These are phyloP conservation scores for Kodamaea neixiangensis DNA, from an alignment of 805 yeast species.

Conservation along the genomic window DNA sequence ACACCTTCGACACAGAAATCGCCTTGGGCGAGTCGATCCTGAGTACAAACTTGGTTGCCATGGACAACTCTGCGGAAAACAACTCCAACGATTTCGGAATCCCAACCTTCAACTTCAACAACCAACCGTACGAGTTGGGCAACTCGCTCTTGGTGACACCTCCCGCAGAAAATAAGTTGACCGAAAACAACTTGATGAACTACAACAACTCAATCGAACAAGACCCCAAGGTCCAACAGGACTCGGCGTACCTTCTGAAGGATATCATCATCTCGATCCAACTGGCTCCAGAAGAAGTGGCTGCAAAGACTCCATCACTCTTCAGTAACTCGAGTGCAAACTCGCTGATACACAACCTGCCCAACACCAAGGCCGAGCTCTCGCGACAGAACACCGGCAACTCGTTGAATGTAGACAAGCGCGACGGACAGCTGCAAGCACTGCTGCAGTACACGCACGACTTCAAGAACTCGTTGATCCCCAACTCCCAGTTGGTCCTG, in stretches of 20 bases:
- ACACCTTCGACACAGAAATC: constrained; percentile 35
- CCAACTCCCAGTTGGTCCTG: constrained; percentile 16
- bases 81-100: constrained; percentile 1
- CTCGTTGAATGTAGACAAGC: constrained; percentile 8
- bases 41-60: constrained; percentile 30
- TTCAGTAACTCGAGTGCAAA: constrained; percentile 51
- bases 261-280: constrained; percentile 23
- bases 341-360: constrained; percentile 34
- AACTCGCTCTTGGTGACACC: background rate
- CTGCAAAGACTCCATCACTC: constrained; percentile 54
- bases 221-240: constrained; percentile 4
- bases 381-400: constrained; percentile 16
- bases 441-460: constrained; percentile 6
- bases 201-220: constrained; percentile 18
- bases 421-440: constrained; percentile 11
- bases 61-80: constrained; percentile 7
- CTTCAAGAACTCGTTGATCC: constrained; percentile 13
- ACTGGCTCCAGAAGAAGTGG: constrained; percentile 38
- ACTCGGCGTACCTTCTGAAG: background rate
- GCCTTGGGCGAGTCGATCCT: constrained; percentile 42
- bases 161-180: constrained; percentile 5
- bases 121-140: constrained; percentile 8
- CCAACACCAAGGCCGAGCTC: constrained; percentile 24
- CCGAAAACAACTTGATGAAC: constrained; percentile 20
- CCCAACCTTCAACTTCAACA: constrained; percentile 17